A percentile compares a stretch with the other conserved stretches of the same genome.
phyloP scores from a whole-genome alignment of 192 early-diverging fungal genomes.

The Cetraspora pellucida region DNA sequence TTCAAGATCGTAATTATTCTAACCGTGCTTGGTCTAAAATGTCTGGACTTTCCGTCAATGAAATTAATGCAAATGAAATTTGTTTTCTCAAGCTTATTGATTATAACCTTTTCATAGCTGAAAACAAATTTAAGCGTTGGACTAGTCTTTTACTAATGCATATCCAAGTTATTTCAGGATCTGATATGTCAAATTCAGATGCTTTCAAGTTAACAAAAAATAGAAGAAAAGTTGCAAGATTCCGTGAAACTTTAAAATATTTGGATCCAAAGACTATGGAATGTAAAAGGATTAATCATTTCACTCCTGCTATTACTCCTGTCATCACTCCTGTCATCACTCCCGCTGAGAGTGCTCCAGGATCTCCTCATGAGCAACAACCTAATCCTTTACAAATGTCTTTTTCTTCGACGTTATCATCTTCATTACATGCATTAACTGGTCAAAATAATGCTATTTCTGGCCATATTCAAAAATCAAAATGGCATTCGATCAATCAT shows the following conservation, averaged over 20 bases:
- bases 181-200: conserved; percentile 18
- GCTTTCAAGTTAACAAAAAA: conserved; percentile 24
- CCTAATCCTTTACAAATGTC: too few species aligned
- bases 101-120: conserved; percentile 72
- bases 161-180: conserved; percentile 39
- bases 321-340: too few species aligned
- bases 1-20: conserved; percentile 82
- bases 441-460: too few species aligned
- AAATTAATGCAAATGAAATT: conserved; percentile 82
- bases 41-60: conserved; percentile 70
- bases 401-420: too few species aligned
- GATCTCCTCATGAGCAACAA: too few species aligned
- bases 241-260: conserved; percentile 25
- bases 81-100: conserved; percentile 77
- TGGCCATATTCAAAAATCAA: too few species aligned
- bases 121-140: conserved; percentile 60
- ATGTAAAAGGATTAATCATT: too few species aligned
- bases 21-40: conserved; percentile 91
- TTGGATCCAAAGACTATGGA: conserved; percentile 30
- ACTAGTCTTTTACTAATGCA: conserved; percentile 46
- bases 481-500: too few species aligned
- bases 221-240: conserved; percentile 12
- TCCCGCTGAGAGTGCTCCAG: too few species aligned
- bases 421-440: too few species aligned
- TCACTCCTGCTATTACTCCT: too few species aligned